Evolutionary conservation across 2,329 filamentous ascomycete species (phyloP).

Genomic region (Trichothecium roseum): DNA sequence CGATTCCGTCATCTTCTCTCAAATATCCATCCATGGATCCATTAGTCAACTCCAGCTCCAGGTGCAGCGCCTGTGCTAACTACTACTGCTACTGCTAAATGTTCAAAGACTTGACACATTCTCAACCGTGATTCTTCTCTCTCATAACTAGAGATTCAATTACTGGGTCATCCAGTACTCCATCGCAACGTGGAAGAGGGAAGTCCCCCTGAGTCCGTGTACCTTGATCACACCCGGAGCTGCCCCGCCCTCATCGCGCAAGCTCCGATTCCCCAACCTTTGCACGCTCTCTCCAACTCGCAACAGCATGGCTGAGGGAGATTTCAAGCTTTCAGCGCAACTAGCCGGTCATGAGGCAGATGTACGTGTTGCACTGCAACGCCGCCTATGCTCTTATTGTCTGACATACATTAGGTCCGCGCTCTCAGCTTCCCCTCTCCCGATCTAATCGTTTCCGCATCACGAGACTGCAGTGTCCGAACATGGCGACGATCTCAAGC

Average conservation of each 20-base stretch:
- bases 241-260: conserved; percentile 29
- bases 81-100: neutral
- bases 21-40: no score
- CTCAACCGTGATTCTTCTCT: neutral
- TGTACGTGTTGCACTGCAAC: conserved; percentile 44
- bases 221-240: no score
- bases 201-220: no score
- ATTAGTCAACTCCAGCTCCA: no score
- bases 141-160: no score
- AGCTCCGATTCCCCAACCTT: no score
- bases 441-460: conserved; percentile 70
- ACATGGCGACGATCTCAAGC: conserved; percentile 65
- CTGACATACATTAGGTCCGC: conserved; percentile 55
- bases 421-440: conserved; percentile 68
- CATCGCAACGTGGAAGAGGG: no score
- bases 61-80: no score
- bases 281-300: neutral
- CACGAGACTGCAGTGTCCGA: conserved; percentile 82
- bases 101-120: neutral
- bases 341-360: conserved; percentile 86
- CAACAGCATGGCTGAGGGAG: conserved; percentile 30
- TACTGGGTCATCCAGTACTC: no score
- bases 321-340: conserved; percentile 89
- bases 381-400: no score
- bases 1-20: no score